Conservation (phyloP, 2,329 filamentous ascomycete genomes). For the Trichoderma endophyticum region DNA sequence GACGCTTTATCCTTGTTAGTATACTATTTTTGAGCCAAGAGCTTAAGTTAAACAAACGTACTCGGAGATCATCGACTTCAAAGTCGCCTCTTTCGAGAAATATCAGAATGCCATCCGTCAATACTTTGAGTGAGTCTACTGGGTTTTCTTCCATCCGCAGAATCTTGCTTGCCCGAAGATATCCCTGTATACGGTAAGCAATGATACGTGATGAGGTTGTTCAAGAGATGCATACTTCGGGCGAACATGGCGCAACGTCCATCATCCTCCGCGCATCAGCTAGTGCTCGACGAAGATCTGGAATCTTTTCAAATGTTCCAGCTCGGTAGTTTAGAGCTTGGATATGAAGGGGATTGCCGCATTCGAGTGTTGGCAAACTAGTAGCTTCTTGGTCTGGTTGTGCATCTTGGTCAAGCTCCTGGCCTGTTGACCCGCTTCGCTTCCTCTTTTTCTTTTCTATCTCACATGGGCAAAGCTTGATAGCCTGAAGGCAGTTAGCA, state of each 20-base stretch:
- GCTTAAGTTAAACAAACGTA: not conserved
- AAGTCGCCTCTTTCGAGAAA: conserved; percentile 22
- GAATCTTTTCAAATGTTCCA: conserved; percentile 39
- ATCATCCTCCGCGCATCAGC: conserved; percentile 43
- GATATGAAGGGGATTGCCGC: conserved; percentile 37
- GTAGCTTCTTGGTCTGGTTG: not conserved
- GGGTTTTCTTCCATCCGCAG: conserved; percentile 37
- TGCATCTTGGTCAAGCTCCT: not conserved
- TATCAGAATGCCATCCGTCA: conserved; percentile 38
- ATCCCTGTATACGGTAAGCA: conserved; percentile 33
- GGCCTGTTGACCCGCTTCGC: conserved; percentile 32
- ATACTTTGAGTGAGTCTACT: conserved; percentile 40
- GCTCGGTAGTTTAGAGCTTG: conserved; percentile 42
- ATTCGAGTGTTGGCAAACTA: conserved; percentile 27
- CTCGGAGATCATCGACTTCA: not conserved
- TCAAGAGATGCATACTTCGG: conserved; percentile 34
- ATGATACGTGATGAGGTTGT: not conserved
- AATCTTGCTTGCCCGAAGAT: conserved; percentile 42
- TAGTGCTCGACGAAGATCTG: conserved; percentile 37
- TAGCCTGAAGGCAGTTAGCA: conserved; percentile 29
- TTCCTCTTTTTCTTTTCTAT: conserved; percentile 33
- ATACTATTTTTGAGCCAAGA: not conserved
- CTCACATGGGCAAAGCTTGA: conserved; percentile 36
- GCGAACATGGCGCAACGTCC: conserved; percentile 39
- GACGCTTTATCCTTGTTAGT: conserved; percentile 28